Base-by-base conservation (phyloP, 192 early-diverging fungal genomes). In the Lobosporangium transversale region DNA sequence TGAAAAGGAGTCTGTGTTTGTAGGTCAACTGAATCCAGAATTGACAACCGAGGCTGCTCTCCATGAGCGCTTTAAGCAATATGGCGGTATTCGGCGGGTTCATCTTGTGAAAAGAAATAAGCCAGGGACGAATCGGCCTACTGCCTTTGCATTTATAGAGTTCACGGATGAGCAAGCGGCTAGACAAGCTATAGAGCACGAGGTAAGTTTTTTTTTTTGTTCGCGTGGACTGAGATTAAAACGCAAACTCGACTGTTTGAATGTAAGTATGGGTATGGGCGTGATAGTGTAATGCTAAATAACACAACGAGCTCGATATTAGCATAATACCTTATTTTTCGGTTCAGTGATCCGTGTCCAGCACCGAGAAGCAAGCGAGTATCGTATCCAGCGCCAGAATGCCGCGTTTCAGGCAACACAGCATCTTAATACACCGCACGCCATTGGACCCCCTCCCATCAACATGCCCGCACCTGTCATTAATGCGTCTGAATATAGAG, bases 71-170 rank as follows among this genome's bases (percentile, higher is more conserved):
- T 92, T 92, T 78, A 57, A 62, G 5, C 37, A 51, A 29, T 91
- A 89, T 47, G 92, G 92, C 1, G 52, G 45, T 17, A 86, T 94
- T 20, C 42, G 63, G 18, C 54, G 80, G 33, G 24, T 89, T 18
- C 61, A 84, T 20, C 31, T 91, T 6, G 65, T 92, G 35, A 89
- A 88, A 44, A 66, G 70, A 44, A 47, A 43, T 53, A 65, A 59
- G 31, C 31, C 57, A 10, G 51, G 45, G 1, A 23, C 35, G 62
- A 71, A 61, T 10, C 53, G 67, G 15, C 31, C 83, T n/a, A 79
- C 75, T 0, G 85, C 85, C 1, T 92, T 89, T 79, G 91, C 89
- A 1, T 92, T 92, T 58, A 84, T 92, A 36, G 83, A 84, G 26
- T 92, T 71, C 66, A 58, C 62, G 10, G 59, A 85, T 24, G 86